Conservation (phyloP, 2,329 filamentous ascomycete species). For the Alternaria sp. region DNA sequence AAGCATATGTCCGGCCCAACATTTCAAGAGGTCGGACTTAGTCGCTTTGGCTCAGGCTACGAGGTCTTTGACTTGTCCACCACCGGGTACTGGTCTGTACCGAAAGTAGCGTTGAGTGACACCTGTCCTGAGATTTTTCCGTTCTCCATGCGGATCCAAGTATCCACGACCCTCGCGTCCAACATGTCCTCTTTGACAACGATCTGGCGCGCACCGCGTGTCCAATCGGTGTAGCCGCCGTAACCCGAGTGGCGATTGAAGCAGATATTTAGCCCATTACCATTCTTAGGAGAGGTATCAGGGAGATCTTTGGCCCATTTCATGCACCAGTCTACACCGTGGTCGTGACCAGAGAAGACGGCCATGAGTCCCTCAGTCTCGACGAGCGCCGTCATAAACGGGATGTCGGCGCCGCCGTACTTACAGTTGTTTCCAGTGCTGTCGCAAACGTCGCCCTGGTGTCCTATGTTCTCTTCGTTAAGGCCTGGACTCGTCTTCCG, state of each 20-base stretch:
- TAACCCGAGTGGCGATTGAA: constrained; percentile 74
- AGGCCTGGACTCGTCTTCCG: constrained; percentile 54
- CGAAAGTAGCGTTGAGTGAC: constrained; percentile 68
- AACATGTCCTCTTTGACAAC: constrained; percentile 57
- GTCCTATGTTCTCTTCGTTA: constrained; percentile 34
- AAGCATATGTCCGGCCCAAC: not conserved
- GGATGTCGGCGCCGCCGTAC: constrained; percentile 61
- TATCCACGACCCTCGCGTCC: constrained; percentile 58
- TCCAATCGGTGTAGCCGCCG: constrained; percentile 73
- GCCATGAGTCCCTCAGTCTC: constrained; percentile 58
- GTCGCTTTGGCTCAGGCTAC: constrained; percentile 10
- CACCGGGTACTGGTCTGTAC: constrained; percentile 62
- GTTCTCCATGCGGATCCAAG: constrained; percentile 69
- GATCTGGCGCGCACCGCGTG: constrained; percentile 68
- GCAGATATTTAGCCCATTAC: constrained; percentile 61
- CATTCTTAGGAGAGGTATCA: constrained; percentile 46
- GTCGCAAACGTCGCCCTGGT: constrained; percentile 34
- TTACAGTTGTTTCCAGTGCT: constrained; percentile 26
- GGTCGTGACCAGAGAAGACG: constrained; percentile 73
- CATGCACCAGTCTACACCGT: constrained; percentile 56
- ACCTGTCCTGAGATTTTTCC: constrained; percentile 63
- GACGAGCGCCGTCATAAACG: constrained; percentile 70
- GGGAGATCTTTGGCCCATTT: constrained; percentile 48
- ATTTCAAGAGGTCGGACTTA: not conserved
- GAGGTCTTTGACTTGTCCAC: constrained; percentile 22